Evolutionary conservation across 2,329 filamentous ascomycete species (phyloP).

Genomic region (Monosporascus sp.): DNA sequence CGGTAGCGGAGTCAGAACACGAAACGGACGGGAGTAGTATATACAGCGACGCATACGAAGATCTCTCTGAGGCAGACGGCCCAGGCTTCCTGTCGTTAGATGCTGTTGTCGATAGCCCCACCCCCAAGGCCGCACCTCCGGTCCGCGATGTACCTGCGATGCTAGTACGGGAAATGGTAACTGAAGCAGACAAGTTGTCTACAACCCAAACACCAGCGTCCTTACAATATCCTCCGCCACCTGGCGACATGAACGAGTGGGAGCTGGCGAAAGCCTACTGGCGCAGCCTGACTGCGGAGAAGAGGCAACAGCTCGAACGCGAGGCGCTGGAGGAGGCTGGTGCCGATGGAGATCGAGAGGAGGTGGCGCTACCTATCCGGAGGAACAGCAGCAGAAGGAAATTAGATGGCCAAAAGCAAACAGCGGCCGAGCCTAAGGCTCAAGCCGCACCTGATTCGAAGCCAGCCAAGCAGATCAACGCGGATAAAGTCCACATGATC

Average conservation of each 20-base stretch:
- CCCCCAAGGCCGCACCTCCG: constrained; percentile 38
- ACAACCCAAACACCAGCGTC: neutral
- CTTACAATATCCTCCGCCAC: neutral
- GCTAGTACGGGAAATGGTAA: neutral
- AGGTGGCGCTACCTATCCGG: constrained; percentile 21
- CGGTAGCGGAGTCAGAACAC: constrained; percentile 25
- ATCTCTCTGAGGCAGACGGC: constrained; percentile 58
- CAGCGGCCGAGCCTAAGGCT: constrained; percentile 3
- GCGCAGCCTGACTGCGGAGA: constrained; percentile 59
- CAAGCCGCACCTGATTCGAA: constrained; percentile 21
- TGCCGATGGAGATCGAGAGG: constrained; percentile 40
- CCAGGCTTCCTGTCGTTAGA: constrained; percentile 69
- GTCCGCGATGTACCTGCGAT: constrained; percentile 2
- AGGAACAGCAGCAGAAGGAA: constrained; percentile 32
- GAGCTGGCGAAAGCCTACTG: constrained; percentile 64
- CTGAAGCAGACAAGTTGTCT: neutral
- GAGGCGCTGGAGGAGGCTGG: constrained; percentile 51
- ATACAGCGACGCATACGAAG: constrained; percentile 75
- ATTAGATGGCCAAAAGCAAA: constrained; percentile 31
- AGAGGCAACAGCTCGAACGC: constrained; percentile 56
- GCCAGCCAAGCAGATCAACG: constrained; percentile 5
- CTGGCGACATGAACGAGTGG: constrained; percentile 49
- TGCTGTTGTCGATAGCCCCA: constrained; percentile 61
- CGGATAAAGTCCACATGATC: constrained; percentile 13
- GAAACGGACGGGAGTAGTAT: constrained; percentile 49